A percentile compares a stretch with the other conserved stretches of the same genome.
These are phyloP conservation scores for Fusarium chuoi DNA, from an alignment of 2,329 filamentous ascomycete genomes.

Conservation along the genomic window DNA sequence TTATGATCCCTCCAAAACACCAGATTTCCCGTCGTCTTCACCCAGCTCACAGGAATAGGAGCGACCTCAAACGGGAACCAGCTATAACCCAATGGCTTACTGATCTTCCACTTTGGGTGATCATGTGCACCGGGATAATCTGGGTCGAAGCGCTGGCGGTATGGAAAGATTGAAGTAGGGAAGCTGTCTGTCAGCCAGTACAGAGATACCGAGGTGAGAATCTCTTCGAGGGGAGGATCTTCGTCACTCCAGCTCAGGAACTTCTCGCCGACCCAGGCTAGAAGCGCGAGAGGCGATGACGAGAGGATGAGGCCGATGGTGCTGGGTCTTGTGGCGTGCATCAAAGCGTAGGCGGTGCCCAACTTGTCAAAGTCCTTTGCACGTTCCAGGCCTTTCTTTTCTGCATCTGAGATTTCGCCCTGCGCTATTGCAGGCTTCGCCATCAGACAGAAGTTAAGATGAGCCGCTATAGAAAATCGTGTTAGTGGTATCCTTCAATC, in stretches of 20 bases:
- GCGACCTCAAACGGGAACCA: constrained; percentile 9
- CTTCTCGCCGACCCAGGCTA: constrained; percentile 10
- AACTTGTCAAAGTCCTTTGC: not conserved
- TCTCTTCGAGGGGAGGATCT: not conserved
- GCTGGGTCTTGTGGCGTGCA: not conserved
- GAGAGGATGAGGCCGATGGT: constrained; percentile 4
- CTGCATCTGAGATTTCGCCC: not conserved
- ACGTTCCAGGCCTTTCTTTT: not conserved
- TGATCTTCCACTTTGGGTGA: not conserved
- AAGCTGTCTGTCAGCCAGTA: constrained; percentile 8
- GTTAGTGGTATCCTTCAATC: rapidly evolving
- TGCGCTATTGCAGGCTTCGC: not conserved
- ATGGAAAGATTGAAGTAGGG: not conserved
- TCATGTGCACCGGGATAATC: rapidly evolving
- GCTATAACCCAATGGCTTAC: constrained; percentile 7
- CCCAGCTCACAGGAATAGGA: constrained; percentile 2
- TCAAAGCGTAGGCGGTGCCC: not conserved
- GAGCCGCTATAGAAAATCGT: not conserved
- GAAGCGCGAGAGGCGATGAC: not conserved
- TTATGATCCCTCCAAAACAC: not conserved
- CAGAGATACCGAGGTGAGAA: not conserved
- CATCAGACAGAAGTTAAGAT: constrained; percentile 1
- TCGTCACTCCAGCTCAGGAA: constrained; percentile 3
- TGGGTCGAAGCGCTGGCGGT: not conserved
- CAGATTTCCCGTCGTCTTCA: not conserved